Conservation (phyloP, 495 filamentous ascomycete genomes). For the Aspergillus diversus region DNA sequence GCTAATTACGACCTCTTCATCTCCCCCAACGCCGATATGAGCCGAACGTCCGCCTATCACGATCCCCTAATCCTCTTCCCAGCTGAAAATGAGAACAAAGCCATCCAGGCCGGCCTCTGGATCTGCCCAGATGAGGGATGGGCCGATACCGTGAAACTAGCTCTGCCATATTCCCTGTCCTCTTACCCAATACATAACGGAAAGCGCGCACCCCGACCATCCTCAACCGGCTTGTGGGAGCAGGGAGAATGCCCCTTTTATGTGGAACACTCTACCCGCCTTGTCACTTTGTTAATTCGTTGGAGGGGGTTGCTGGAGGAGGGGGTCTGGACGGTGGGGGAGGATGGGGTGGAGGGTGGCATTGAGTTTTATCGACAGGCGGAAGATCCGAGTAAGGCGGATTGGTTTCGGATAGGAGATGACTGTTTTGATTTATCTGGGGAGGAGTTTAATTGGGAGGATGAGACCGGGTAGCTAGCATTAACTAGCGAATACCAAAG, state of each 20-base stretch:
- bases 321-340: constrained; percentile 9
- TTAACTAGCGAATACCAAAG: no score
- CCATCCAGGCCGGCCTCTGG: constrained; percentile 1
- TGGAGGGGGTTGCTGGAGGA: constrained; percentile 5
- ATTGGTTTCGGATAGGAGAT: constrained; percentile 8
- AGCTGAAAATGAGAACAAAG: not conserved
- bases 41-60: not conserved
- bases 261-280: constrained; percentile 3
- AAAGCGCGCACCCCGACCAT: not conserved
- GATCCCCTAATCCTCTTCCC: constrained; percentile 9
- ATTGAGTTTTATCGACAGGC: constrained; percentile 13
- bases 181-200: not conserved
- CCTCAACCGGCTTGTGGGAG: constrained; percentile 1
- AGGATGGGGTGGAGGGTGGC: constrained; percentile 5
- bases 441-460: not conserved
- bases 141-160: constrained; percentile 10
- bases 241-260: constrained; percentile 6
- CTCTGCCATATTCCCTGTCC: not conserved
- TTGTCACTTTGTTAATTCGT: not conserved
- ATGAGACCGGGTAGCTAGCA: not conserved
- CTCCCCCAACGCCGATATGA: constrained; percentile 1
- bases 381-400: constrained; percentile 3
- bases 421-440: constrained; percentile 9
- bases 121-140: constrained; percentile 10
- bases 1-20: not conserved